Evolutionary conservation across 1,284 basidiomycete species (phyloP), one percentile per base, ranked within the genome.

Genomic region (Coniferiporia weirii): DNA sequence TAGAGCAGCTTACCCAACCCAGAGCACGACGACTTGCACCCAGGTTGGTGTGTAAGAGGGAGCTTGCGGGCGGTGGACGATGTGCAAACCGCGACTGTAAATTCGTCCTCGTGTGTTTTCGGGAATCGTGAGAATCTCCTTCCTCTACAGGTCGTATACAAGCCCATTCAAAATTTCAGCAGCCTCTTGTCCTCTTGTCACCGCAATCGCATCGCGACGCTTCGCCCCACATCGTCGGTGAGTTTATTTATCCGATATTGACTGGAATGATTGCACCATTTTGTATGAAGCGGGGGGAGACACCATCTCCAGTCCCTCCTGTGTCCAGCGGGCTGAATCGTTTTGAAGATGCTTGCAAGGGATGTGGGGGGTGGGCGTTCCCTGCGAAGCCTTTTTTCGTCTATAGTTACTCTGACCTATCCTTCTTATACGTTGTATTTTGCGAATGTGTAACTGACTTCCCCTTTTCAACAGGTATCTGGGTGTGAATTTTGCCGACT

Each of bases 401-500:
- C 69, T 66, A 71, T 72, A 72, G 70, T 73, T 72, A 71, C 69
- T 72, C 68, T 72, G 70, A 72, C 49, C 65, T 35, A 34, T 22
- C 10, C 10, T 9, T 43, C 34, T 19, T 46, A 10, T 49, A n/a
- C 22, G 5, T n/a, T 20, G 19, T 35, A 46, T 35, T 46, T 17
- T 34, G 12, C 17, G 35, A n/a, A n/a, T 1, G 38, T 5, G 6
- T 15, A 15, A 10, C 40, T 52, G 36, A 51, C 22, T 3, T 20
- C 20, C 22, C 45, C 40, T 46, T 4, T 46, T 27, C 35, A 2
- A 17, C 46, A 57, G 35, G 27, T 5, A 27, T 27, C 27, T 27
- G 5, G 27, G 27, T 5, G 27, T 5, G 5, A 3, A 3, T 5
- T 27, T 27, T 5, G 5, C 27, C 27, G 27, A 27, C 5, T 27